Conservation (phyloP, 148 eudicot genomes). For the Rhododendron molle region DNA sequence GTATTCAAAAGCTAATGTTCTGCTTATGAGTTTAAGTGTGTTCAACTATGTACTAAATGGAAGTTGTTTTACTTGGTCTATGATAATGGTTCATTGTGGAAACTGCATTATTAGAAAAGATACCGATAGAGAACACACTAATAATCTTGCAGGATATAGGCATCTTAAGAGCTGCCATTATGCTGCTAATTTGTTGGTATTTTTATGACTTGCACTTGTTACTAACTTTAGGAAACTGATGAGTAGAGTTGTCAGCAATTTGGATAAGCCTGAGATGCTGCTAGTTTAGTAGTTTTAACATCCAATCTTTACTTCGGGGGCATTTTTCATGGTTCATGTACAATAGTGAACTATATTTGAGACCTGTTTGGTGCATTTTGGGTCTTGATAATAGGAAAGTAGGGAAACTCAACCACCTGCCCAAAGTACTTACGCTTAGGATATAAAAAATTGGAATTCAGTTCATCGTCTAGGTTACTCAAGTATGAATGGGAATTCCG, state of each 20-base stretch:
- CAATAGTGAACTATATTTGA: background rate
- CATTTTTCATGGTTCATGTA: background rate
- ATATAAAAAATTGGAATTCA: background rate
- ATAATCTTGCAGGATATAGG: background rate
- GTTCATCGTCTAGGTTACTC: background rate
- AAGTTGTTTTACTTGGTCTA: background rate
- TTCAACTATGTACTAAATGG: background rate
- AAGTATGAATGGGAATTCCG: background rate
- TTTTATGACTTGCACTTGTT: background rate
- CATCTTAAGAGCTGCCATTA: background rate
- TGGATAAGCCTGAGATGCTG: background rate
- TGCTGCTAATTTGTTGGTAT: background rate
- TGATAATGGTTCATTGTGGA: background rate
- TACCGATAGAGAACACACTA: background rate
- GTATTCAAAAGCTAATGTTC: background rate
- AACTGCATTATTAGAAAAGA: background rate
- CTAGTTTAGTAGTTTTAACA: background rate
- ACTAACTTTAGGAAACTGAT: background rate
- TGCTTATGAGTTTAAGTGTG: background rate
- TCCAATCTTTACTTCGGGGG: background rate
- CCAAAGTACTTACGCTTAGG: background rate
- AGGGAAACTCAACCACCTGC: background rate
- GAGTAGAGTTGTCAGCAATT: background rate
- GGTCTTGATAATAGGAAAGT: background rate
- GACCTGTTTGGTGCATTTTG: background rate